A percentile compares a stretch with the other conserved stretches of the same genome.
phyloP scores from a whole-genome alignment of 1,284 basidiomycete species.

The Termitomyces sp. region DNA sequence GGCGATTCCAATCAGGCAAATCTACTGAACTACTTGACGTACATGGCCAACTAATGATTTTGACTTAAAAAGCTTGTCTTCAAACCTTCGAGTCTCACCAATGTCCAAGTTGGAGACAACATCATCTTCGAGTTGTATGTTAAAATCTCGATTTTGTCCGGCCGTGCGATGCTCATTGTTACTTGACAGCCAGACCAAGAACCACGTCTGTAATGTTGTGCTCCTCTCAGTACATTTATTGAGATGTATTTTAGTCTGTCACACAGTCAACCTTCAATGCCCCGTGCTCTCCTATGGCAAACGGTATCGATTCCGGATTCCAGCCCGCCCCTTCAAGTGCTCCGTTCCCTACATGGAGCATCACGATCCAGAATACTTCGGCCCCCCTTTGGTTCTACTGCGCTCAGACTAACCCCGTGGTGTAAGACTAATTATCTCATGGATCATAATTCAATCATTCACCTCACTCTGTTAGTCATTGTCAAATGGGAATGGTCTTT shows the following conservation, averaged over 20 bases:
- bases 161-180: constrained; percentile 1
- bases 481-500: constrained; percentile 46
- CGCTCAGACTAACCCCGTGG: constrained; percentile 32
- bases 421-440: constrained; percentile 15
- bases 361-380: constrained; percentile 32
- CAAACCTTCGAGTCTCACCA: constrained; percentile 37
- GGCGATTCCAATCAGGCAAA: constrained; percentile 17
- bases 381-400: constrained; percentile 51
- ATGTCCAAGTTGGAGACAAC: constrained; percentile 35
- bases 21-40: not conserved
- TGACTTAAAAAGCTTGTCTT: constrained; percentile 32
- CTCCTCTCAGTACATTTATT: constrained; percentile 2
- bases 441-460: not conserved
- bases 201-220: constrained; percentile 28
- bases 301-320: constrained; percentile 45
- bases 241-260: constrained; percentile 25
- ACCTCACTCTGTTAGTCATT: constrained; percentile 28
- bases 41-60: not conserved
- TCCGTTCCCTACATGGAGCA: constrained; percentile 30
- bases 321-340: constrained; percentile 26
- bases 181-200: constrained; percentile 28
- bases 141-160: not conserved
- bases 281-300: constrained; percentile 25
- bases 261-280: constrained; percentile 34
- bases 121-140: constrained; percentile 35